Percentiles rank a stretch among this genome's conserved stretches.
Evolutionary conservation across 352 stramenopile genomes (phyloP).

Genomic region (Phytophthora pluvialis): DNA sequence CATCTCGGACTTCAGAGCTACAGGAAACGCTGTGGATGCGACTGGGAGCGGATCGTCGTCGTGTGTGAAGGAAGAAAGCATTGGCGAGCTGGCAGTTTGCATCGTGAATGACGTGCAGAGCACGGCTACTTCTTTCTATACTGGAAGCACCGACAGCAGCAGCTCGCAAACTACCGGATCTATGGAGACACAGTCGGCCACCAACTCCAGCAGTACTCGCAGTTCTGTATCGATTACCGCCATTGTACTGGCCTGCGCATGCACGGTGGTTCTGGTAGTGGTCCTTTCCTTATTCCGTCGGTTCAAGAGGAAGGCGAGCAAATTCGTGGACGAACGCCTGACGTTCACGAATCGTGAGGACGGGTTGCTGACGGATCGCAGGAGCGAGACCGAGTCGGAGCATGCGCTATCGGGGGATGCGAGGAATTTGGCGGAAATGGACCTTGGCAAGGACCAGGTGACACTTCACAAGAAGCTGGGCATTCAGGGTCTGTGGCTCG

Average conservation of each 20-base stretch:
- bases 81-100: slow-evolving; percentile 40
- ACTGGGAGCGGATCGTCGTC: slow-evolving; percentile 21
- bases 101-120: slow-evolving; percentile 31
- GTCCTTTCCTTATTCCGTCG: slow-evolving; percentile 45
- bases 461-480: slow-evolving; percentile 59
- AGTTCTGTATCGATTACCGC: slow-evolving; percentile 17
- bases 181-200: slow-evolving; percentile 29
- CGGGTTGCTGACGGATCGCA: slow-evolving; percentile 22
- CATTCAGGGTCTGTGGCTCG: slow-evolving; percentile 59
- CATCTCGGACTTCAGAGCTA: slow-evolving; percentile 42
- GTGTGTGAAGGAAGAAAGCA: slow-evolving; percentile 37
- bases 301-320: slow-evolving; percentile 46
- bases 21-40: slow-evolving; percentile 36
- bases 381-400: slow-evolving; percentile 16
- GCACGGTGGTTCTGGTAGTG: slow-evolving; percentile 37
- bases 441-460: slow-evolving; percentile 56
- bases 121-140: slow-evolving; percentile 9
- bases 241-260: slow-evolving; percentile 35
- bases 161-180: slow-evolving; percentile 13
- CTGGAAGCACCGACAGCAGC: slow-evolving; percentile 9
- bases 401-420: slow-evolving; percentile 9
- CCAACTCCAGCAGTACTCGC: slow-evolving; percentile 2
- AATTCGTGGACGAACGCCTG: slow-evolving; percentile 42
- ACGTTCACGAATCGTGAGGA: slow-evolving; percentile 44
- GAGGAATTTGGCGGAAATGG: slow-evolving; percentile 50